Evolutionary conservation across 768 basidiomycete genomes (phyloP), one percentile per base, ranked within the genome.

Genomic region (Boletus pseudo-olivaceus): DNA sequence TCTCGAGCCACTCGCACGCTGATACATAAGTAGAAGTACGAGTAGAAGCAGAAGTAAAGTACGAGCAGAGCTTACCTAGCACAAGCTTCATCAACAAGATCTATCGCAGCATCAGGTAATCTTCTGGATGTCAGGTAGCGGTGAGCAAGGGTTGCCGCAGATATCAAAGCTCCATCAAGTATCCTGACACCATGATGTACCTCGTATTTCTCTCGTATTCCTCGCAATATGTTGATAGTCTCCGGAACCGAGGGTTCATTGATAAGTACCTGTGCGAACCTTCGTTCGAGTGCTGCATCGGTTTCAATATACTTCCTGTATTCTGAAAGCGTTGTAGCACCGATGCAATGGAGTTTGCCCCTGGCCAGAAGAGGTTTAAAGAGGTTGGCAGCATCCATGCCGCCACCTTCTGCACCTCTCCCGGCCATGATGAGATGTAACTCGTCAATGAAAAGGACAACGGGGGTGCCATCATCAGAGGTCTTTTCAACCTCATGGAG

Each of bases 361-460:
- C 88, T 87, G 23, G 93, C 91, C 20, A 98, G 78, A 56, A 93
- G 78, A 5, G 96, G 96, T 69, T 97, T 97, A 75, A 96, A 88
- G 23, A 96, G 73, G 70, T 93, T 95, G 8, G 83, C 88, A 1
- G 93, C 95, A 63, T 97, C 94, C 92, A 97, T 94, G 32, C 93
- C 92, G 15, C 87, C 88, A 30, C 90, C 89, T 66, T 88, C 85
- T 2, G 82, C 75, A 17, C 92, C 91, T 48, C 85, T 80, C 5
- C 90, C 92, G 3, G 91, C 87, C 90, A 97, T 93, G 73, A 98
- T 87, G 39, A 97, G 85, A 68, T 98, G 94, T 26, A 93, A 70
- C 68, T 98, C 96, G 62, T 99, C 95, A 60, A 98, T 84, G 78
- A 98, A 98, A 35, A 99, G 82, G 57, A 98, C 92, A 62, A 98